A percentile compares a stretch with the other conserved stretches of the same genome.
Evolutionary conservation across 306 rosid genomes (phyloP).

Genomic region (Dryas octopetala): DNA sequence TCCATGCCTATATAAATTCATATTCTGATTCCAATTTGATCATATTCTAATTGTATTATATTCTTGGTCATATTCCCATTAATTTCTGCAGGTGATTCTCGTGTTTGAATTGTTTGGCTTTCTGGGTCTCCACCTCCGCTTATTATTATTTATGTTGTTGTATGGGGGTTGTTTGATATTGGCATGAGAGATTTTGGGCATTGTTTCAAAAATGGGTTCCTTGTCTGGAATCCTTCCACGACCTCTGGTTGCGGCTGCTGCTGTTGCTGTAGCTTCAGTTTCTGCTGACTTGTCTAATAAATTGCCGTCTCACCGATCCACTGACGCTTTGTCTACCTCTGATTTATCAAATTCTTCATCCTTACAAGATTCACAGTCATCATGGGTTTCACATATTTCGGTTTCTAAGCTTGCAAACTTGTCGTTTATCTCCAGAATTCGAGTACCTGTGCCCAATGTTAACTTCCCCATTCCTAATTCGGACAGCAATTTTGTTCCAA

Average conservation of each 20-base stretch:
- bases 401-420: slow-evolving; percentile 60
- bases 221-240: slow-evolving; percentile 79
- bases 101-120: background rate
- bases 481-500: slow-evolving; percentile 30
- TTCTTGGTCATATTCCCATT: slow-evolving; percentile 10
- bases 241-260: slow-evolving; percentile 83
- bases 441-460: slow-evolving; percentile 57
- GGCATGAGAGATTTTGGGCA: slow-evolving; percentile 31
- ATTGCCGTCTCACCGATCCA: slow-evolving; percentile 45
- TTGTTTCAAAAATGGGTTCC: slow-evolving; percentile 56
- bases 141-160: background rate
- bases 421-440: slow-evolving; percentile 54
- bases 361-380: slow-evolving; percentile 35
- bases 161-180: slow-evolving; percentile 15
- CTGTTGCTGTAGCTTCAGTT: slow-evolving; percentile 74
- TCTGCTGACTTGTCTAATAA: slow-evolving; percentile 60
- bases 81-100: slow-evolving; percentile 10
- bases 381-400: slow-evolving; percentile 54
- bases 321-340: slow-evolving; percentile 44
- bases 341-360: slow-evolving; percentile 27
- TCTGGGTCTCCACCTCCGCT: background rate
- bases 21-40: slow-evolving; percentile 32
- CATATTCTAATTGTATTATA: slow-evolving; percentile 10
- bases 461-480: slow-evolving; percentile 44
- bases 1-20: slow-evolving; percentile 22